Base-by-base conservation (phyloP, 345 rosid species). In the Litchi chinensis region DNA sequence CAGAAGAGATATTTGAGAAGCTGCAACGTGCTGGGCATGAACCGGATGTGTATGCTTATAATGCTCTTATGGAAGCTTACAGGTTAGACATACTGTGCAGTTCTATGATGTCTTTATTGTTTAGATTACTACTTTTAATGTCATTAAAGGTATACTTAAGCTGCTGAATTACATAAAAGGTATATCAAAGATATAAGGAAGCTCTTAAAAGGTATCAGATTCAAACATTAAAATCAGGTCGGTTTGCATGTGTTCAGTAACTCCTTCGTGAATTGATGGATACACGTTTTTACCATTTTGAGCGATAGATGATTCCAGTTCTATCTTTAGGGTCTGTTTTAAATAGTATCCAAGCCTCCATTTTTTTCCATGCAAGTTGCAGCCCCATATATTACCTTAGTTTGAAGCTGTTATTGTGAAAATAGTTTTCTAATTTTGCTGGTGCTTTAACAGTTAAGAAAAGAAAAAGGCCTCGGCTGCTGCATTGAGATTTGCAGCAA, bases 51-150 rank as follows among this genome's bases (percentile, higher is more conserved):
- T 95, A 93, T 81, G 92, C 87, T 73, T 95, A 95, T 73, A 93
- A 93, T 81, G 99, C 99, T 15, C 95, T 95, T 76, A 91, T 95
- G 93, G 99, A 95, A 82, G 88, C 97, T 65, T 92, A 93, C 88
- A 89, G 97, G 98, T 93, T 64, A 60, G 54, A 75, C 68, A 48
- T 79, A 57, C 60, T 65, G 22, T 77, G 46, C 7, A 8, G 13
- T 41, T 57, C 60, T 43, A 18, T 24, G 44, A n/a, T 52, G 24
- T 63, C 76, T 76, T 37, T 19, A 18, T n/a, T 48, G 24, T 5
- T 11, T n/a, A 52, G 24, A 10, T 26, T 7, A 32, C 3, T 12
- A 18, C 41, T 39, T 5, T 50, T 24, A n/a, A 52, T 32, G 50
- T 66, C 26, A 16, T 39, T 5, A 6, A 7, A 43, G 10, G 18